Conservation (phyloP, 768 basidiomycete genomes). For the Dacryopinax spathularia region DNA sequence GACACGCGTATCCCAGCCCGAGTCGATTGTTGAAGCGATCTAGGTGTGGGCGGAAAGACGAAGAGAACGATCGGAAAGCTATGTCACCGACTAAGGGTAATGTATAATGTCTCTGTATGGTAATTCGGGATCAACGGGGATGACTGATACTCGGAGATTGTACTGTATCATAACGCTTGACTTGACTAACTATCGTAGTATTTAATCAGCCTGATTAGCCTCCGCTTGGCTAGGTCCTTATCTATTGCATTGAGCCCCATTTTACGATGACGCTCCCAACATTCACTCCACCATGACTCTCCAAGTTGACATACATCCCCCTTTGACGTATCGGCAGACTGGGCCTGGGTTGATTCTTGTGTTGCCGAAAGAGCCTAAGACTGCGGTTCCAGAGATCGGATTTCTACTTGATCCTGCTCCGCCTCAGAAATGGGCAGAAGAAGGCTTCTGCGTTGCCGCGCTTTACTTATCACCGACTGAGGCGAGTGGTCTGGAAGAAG, state of each 20-base stretch:
- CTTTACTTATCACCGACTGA: neutral
- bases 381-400: neutral
- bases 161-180: no score
- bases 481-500: neutral
- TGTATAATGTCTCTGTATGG: no score
- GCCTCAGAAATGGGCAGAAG: slow-evolving; percentile 13
- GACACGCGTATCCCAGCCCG: neutral
- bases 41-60: neutral
- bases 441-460: slow-evolving; percentile 10
- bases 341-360: slow-evolving; percentile 11
- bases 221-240: neutral
- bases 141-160: no score
- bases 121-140: no score
- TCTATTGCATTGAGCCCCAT: neutral
- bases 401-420: slow-evolving; percentile 11
- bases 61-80: neutral
- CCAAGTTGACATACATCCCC: slow-evolving; percentile 5
- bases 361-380: neutral
- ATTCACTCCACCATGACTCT: neutral
- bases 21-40: neutral
- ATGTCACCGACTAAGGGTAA: neutral
- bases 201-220: no score
- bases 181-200: no score
- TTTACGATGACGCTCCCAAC: neutral
- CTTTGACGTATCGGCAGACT: slow-evolving; percentile 4